A percentile compares a stretch with the other conserved stretches of the same genome.
Evolutionary conservation across 805 yeast species (phyloP).

Genomic region (Tanozyma kutaoensis): DNA sequence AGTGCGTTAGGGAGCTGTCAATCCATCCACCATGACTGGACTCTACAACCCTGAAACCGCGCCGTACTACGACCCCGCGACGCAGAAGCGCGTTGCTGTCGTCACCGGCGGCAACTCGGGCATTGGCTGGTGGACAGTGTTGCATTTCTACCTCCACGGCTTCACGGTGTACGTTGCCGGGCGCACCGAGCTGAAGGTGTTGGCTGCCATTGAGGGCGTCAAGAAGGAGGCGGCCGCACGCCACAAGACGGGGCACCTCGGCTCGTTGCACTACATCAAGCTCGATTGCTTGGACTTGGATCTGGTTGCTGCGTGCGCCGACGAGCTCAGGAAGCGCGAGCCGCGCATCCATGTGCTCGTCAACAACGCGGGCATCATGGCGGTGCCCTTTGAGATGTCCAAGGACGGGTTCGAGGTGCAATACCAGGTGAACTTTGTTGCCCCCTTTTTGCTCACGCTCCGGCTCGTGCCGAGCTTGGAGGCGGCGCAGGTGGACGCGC

Average conservation of each 20-base stretch:
- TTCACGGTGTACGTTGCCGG: slow-evolving; percentile 66
- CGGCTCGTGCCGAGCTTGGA: slow-evolving; percentile 37
- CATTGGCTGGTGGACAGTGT: slow-evolving; percentile 63
- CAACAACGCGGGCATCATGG: slow-evolving; percentile 75
- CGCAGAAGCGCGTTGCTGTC: no score
- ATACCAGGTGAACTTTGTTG: slow-evolving; percentile 63
- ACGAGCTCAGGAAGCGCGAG: slow-evolving; percentile 32
- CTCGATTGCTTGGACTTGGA: slow-evolving; percentile 35
- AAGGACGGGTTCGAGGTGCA: slow-evolving; percentile 67
- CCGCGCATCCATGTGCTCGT: slow-evolving; percentile 44
- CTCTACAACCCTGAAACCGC: no score
- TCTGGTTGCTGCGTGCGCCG: slow-evolving; percentile 30
- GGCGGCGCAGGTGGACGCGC: slow-evolving; percentile 15
- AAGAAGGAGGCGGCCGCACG: slow-evolving; percentile 33
- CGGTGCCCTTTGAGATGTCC: slow-evolving; percentile 53
- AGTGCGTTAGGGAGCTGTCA: no score
- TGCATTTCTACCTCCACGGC: slow-evolving; percentile 72
- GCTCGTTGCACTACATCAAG: slow-evolving; percentile 36
- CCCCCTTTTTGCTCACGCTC: slow-evolving; percentile 62
- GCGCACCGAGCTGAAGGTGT: slow-evolving; percentile 41
- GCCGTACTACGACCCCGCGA: no score
- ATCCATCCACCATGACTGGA: no score
- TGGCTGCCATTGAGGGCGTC: slow-evolving; percentile 43
- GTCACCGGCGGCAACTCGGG: slow-evolving; percentile 80
- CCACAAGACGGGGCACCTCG: slow-evolving; percentile 35